phyloP scores from a whole-genome alignment of 176 grass and related monocot genomes.

The Rhynchospora pubera region DNA sequence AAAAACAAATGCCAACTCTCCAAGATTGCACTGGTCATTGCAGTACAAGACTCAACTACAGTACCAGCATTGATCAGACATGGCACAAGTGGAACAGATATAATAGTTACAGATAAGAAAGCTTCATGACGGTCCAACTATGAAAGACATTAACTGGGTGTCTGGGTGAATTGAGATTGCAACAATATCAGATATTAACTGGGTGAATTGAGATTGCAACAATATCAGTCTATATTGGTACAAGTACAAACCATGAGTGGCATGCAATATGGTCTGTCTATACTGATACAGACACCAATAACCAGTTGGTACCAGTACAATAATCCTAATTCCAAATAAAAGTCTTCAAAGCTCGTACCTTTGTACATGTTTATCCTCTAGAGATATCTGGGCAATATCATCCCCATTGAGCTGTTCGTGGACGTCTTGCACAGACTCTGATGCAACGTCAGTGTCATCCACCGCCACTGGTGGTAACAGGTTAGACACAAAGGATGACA shows the following conservation, averaged over 20 bases:
- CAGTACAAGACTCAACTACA: neutral
- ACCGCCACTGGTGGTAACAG: neutral
- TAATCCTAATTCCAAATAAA: neutral
- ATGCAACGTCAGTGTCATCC: neutral
- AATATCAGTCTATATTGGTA: neutral
- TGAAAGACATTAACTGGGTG: neutral
- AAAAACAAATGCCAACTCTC: neutral
- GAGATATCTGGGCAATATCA: neutral
- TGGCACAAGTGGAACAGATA: neutral
- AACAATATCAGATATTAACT: too few relatives aligned
- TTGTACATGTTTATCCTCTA: constrained; percentile 4
- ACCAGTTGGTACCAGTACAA: neutral
- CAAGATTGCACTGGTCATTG: constrained; percentile 3
- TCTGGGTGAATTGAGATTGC: too few relatives aligned
- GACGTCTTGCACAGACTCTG: neutral
- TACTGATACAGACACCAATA: neutral
- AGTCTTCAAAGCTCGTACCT: neutral
- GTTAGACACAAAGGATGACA: constrained; percentile 20
- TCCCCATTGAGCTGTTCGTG: neutral
- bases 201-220: neutral
- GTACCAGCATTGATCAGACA: neutral
- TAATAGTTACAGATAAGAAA: neutral
- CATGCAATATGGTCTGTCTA: neutral
- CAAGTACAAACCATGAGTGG: neutral
- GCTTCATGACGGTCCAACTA: neutral